These are phyloP conservation scores for Pulveroboletus sp. DNA, from an alignment of 768 basidiomycete genomes.

Conservation along the genomic window DNA sequence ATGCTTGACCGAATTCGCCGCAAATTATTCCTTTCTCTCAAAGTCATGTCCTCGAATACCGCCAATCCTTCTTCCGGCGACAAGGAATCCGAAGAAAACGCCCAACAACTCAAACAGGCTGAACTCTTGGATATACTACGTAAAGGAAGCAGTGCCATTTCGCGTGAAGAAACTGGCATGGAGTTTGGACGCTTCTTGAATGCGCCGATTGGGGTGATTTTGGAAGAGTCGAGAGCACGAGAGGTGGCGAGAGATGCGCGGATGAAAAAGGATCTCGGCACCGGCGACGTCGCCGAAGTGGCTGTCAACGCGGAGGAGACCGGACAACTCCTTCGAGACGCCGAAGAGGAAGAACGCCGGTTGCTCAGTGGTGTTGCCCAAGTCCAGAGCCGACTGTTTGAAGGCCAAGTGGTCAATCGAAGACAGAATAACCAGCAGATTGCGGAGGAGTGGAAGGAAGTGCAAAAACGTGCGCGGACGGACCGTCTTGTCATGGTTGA, in stretches of 20 bases:
- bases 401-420: slow-evolving; percentile 43
- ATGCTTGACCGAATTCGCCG: slow-evolving; percentile 70
- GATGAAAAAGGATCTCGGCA: slow-evolving; percentile 41
- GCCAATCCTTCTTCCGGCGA: slow-evolving; percentile 13
- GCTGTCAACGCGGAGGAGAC: slow-evolving; percentile 19
- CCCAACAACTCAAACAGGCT: slow-evolving; percentile 33
- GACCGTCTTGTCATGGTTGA: slow-evolving; percentile 40
- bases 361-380: slow-evolving; percentile 56
- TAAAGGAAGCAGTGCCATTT: slow-evolving; percentile 55
- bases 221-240: slow-evolving; percentile 43
- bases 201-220: slow-evolving; percentile 42
- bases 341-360: slow-evolving; percentile 52
- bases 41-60: slow-evolving; percentile 52
- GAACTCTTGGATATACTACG: slow-evolving; percentile 59
- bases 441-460: slow-evolving; percentile 43
- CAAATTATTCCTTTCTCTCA: slow-evolving; percentile 65
- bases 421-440: slow-evolving; percentile 40
- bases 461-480: slow-evolving; percentile 43
- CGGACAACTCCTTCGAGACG: slow-evolving; percentile 35
- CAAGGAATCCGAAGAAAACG: slow-evolving; percentile 23
- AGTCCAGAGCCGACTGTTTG: slow-evolving; percentile 57
- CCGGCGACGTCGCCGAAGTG: slow-evolving; percentile 5
- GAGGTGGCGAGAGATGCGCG: slow-evolving; percentile 44
- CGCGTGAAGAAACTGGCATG: slow-evolving; percentile 36
- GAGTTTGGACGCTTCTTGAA: slow-evolving; percentile 43